Evolutionary conservation across 1,284 basidiomycete genomes (phyloP).

Genomic region (Ganoderma sinense): DNA sequence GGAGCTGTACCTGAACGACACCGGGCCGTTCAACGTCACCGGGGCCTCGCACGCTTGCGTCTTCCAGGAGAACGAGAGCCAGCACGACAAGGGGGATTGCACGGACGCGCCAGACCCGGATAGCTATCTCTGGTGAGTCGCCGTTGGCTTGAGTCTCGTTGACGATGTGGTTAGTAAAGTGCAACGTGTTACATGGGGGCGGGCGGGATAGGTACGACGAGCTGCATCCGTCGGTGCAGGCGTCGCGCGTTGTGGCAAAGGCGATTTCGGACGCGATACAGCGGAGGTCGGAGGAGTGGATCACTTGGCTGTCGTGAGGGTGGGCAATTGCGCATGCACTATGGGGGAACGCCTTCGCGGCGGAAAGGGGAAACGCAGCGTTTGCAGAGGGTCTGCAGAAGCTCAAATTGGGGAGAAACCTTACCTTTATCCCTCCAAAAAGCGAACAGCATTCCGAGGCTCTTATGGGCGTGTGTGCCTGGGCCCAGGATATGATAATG

Average conservation of each 20-base stretch:
- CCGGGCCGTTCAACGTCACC: constrained; percentile 61
- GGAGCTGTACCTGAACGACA: constrained; percentile 61
- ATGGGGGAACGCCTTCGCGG: no score
- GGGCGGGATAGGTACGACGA: constrained; percentile 30
- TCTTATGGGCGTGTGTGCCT: no score
- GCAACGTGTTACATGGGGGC: no score
- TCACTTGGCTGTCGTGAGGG: constrained; percentile 14
- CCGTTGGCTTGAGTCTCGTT: no score
- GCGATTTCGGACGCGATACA: constrained; percentile 25
- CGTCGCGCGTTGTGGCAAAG: constrained; percentile 27
- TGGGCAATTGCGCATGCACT: no score
- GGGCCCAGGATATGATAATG: no score
- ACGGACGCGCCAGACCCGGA: constrained; percentile 52
- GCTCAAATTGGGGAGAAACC: no score
- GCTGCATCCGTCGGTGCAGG: constrained; percentile 31
- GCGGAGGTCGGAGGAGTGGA: constrained; percentile 16
- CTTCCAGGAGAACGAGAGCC: constrained; percentile 47
- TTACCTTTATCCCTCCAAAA: no score
- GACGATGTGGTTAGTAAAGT: not conserved
- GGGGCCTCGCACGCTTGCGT: constrained; percentile 55
- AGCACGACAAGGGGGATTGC: constrained; percentile 42
- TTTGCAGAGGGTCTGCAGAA: no score
- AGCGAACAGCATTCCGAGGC: no score
- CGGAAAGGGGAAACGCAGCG: no score
- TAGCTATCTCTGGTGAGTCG: constrained; percentile 55